These are phyloP conservation scores for Pichia paraexigua DNA, from an alignment of 805 yeast genomes.

Conservation along the genomic window DNA sequence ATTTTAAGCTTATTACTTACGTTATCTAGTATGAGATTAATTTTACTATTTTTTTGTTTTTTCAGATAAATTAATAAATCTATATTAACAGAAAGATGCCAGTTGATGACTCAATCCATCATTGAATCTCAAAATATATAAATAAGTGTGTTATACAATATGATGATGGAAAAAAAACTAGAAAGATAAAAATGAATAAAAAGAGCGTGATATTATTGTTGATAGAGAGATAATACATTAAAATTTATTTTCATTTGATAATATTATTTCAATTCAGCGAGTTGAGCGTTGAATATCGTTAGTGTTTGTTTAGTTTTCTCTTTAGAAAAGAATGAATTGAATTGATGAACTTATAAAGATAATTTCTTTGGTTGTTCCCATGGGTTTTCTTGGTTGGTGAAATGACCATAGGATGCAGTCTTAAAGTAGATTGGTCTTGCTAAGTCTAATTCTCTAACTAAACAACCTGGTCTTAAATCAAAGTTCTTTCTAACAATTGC, in stretches of 20 bases:
- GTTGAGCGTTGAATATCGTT: conserved; percentile 23
- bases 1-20: too few species aligned
- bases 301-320: neutral
- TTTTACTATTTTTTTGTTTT: too few species aligned
- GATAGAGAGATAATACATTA: conserved; percentile 3
- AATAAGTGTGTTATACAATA: conserved; percentile 1
- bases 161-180: conserved; percentile 3
- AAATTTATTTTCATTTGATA: conserved; percentile 5
- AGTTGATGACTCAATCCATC: conserved; percentile 19
- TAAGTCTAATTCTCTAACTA: conserved; percentile 91
- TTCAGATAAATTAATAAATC: neutral
- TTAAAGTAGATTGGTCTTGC: conserved; percentile 99
- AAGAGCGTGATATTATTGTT: neutral
- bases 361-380: conserved; percentile 96
- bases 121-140: conserved; percentile 11
- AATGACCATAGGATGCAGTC: conserved; percentile 99
- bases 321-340: conserved; percentile 1
- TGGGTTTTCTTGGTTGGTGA: conserved; percentile 96
- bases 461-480: conserved; percentile 98
- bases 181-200: neutral
- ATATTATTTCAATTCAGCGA: conserved; percentile 14
- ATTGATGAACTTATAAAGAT: conserved; percentile 37
- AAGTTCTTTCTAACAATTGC: conserved; percentile 88
- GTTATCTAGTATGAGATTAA: too few species aligned
- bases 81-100: conserved; percentile 16